Base-by-base conservation (phyloP, 352 stramenopile genomes). In the Pythium chondricola region DNA sequence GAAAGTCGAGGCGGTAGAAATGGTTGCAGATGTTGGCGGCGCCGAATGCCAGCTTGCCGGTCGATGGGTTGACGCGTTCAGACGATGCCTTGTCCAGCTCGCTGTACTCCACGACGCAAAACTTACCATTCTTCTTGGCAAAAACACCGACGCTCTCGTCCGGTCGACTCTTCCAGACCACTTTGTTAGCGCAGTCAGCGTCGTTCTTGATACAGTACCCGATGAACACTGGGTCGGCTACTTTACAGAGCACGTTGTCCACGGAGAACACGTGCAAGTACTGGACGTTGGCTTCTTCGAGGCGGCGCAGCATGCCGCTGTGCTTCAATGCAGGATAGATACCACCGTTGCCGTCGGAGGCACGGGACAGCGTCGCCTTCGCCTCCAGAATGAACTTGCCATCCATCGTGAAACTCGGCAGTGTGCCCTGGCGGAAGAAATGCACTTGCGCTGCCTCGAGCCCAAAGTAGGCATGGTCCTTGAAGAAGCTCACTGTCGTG, bases 21-120 rank as follows among this genome's bases (percentile, higher is more conserved):
- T 99, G 96, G 79, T 98, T 98, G 86, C 96, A 99, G 63, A 99
- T 98, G 61, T 99, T 99, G 24, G 88, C 96, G 1, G 94, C 93
- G 11, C 95, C 90, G 65, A 97, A 99, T 0, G 87, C 61, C 13
- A 99, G 77, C 44, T 87, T 80, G 11, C 92, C 93, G 2, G 67
- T 93, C 39, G 26, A 57, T 20, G 65, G 38, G 42, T 91, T 55
- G 36, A 71, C 61, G 67, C 80, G 45, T 57, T 84, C 79, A 55
- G 80, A 77, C 58, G 80, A 52, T 33, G 58, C 69, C 22, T 62
- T 70, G 51, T 90, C 80, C 63, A 99, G 88, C 55, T 99, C 97
- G 9, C 78, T 97, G 71, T 99, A 99, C 70, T 99, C 97, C 2
- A 99, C 82, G 29, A 99, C 82, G 52, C 86, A 93, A 40, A 88